Conservation (phyloP, 2,329 filamentous ascomycete genomes). For the Onygena corvina region DNA sequence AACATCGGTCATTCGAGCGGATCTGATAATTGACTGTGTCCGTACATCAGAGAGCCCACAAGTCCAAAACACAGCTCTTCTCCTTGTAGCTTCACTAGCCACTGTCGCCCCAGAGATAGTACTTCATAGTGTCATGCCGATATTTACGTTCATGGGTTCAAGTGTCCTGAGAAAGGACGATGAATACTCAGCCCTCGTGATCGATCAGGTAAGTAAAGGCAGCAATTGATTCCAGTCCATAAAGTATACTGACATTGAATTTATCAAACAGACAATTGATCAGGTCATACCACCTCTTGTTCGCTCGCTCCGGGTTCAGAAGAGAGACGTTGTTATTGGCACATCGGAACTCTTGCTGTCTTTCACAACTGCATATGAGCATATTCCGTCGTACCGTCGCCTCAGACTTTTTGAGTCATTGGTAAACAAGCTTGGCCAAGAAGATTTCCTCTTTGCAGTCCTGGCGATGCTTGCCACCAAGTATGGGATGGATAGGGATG, state of each 20-base stretch:
- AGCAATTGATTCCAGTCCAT: not conserved
- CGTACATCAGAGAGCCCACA: conserved; percentile 83
- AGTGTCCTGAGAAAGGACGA: conserved; percentile 86
- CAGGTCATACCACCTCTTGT: conserved; percentile 88
- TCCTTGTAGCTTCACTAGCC: conserved; percentile 77
- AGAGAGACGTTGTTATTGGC: conserved; percentile 65
- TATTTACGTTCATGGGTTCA: conserved; percentile 95
- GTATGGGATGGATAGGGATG: conserved; percentile 63
- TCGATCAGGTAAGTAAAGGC: conserved; percentile 56
- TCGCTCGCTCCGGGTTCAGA: conserved; percentile 64
- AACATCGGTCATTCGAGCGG: conserved; percentile 67
- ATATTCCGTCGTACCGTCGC: conserved; percentile 78
- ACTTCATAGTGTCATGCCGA: conserved; percentile 94
- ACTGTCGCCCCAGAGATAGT: conserved; percentile 81
- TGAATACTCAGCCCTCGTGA: conserved; percentile 92
- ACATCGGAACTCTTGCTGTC: conserved; percentile 85
- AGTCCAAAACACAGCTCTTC: conserved; percentile 80
- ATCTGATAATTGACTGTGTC: conserved; percentile 86
- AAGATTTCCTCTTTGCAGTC: conserved; percentile 79
- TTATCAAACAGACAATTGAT: conserved; percentile 58
- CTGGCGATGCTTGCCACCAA: conserved; percentile 83
- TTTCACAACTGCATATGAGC: conserved; percentile 92
- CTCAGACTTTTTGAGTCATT: conserved; percentile 73
- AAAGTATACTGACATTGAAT: not conserved
- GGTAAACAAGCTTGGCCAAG: conserved; percentile 68